phyloP scores from a whole-genome alignment of 225 moss, liverwort and hornwort species.

The Pseudoscleropodium purum region DNA sequence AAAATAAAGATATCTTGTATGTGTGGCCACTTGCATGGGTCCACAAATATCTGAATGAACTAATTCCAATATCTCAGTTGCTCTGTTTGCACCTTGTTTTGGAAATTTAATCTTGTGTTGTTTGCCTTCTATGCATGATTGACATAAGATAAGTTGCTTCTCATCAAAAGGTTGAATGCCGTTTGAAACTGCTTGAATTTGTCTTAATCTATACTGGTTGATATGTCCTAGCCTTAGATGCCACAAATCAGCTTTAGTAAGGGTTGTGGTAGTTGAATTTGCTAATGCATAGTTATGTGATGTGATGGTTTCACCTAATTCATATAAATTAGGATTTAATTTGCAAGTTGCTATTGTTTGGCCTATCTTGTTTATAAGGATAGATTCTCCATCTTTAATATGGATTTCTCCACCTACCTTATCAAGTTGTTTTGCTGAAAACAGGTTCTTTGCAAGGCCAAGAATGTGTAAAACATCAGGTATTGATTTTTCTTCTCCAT shows the following conservation, averaged over 20 bases:
- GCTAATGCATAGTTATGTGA: too few species aligned
- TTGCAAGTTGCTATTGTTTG: too few species aligned
- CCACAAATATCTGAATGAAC: background rate
- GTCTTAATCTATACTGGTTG: background rate
- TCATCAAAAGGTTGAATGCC: background rate
- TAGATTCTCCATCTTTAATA: too few species aligned
- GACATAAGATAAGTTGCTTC: accelerated
- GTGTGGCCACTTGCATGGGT: background rate
- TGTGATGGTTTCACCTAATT: too few species aligned
- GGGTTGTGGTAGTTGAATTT: too few species aligned
- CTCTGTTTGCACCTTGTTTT: background rate
- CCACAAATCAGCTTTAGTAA: background rate
- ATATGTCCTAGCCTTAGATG: background rate
- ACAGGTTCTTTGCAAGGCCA: background rate
- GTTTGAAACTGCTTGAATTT: accelerated
- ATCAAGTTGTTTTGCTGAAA: too few species aligned
- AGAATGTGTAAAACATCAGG: background rate
- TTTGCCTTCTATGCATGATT: background rate
- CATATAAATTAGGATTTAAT: too few species aligned
- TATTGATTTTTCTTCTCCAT: too few species aligned
- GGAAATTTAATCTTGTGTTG: background rate
- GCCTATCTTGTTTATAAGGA: too few species aligned
- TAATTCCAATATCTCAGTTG: background rate
- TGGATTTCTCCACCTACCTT: too few species aligned
- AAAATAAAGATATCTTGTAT: background rate